These are phyloP conservation scores for Eutrema salsugineum DNA, from an alignment of 441 rosid genomes.

Conservation along the genomic window DNA sequence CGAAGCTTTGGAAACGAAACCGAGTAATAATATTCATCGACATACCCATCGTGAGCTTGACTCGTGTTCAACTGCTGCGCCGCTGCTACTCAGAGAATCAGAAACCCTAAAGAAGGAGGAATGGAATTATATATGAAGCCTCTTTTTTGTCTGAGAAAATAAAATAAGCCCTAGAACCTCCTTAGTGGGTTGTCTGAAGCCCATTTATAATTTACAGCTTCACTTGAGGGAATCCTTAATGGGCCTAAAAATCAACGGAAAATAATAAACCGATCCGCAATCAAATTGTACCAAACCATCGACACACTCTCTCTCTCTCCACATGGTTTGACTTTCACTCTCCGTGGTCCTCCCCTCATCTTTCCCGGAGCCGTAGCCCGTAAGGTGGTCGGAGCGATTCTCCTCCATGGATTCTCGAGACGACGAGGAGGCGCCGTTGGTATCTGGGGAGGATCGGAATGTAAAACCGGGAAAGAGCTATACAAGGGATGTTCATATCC, in stretches of 20 bases:
- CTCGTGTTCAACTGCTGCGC: slow-evolving; percentile 19
- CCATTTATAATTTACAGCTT: background rate
- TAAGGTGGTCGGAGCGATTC: background rate
- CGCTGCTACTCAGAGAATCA: slow-evolving; percentile 22
- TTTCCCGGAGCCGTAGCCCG: background rate
- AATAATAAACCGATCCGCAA: background rate
- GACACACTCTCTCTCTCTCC: slow-evolving; percentile 1
- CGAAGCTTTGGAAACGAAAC: background rate
- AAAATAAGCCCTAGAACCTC: background rate
- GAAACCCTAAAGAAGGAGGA: slow-evolving; percentile 13
- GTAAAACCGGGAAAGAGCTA: slow-evolving; percentile 35
- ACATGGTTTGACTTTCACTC: slow-evolving; percentile 23
- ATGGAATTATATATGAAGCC: slow-evolving; percentile 6
- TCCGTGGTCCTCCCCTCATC: background rate
- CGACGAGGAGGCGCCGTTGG: slow-evolving; percentile 65
- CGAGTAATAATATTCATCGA: background rate
- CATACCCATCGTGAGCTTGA: slow-evolving; percentile 32
- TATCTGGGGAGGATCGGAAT: slow-evolving; percentile 36
- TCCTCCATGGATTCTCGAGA: slow-evolving; percentile 41
- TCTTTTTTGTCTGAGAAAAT: background rate
- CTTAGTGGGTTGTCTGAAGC: slow-evolving; percentile 8
- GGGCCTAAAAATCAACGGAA: slow-evolving; percentile 2
- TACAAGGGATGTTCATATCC: slow-evolving; percentile 67
- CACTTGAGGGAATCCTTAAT: background rate
- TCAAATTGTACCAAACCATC: background rate